Conservation (phyloP, 345 rosid genomes). For the Triadica sebifera region DNA sequence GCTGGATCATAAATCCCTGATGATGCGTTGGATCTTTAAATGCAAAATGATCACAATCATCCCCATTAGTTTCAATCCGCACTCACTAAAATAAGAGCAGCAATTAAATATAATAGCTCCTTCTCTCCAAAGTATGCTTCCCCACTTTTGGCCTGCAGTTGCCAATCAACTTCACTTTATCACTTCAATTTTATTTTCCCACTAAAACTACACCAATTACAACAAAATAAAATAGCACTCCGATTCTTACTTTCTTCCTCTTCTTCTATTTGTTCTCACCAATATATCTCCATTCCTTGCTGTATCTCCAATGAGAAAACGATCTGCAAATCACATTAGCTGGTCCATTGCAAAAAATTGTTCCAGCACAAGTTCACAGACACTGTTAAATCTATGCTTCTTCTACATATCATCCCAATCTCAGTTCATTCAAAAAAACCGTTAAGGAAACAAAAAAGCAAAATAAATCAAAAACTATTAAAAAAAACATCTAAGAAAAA, state of each 20-base stretch:
- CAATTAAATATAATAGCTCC: slow-evolving; percentile 11
- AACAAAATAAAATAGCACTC: slow-evolving; percentile 5
- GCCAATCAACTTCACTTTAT: slow-evolving; percentile 12
- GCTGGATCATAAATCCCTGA: neutral
- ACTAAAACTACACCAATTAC: slow-evolving; percentile 12
- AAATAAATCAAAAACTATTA: slow-evolving; percentile 12
- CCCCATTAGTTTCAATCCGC: neutral
- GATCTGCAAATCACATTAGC: slow-evolving; percentile 15
- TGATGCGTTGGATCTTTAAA: no score
- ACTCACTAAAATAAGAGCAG: neutral
- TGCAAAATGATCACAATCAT: neutral
- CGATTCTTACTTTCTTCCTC: slow-evolving; percentile 1
- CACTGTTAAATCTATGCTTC: slow-evolving; percentile 31
- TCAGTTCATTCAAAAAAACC: slow-evolving; percentile 33
- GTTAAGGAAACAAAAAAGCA: slow-evolving; percentile 17
- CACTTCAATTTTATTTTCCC: slow-evolving; percentile 1
- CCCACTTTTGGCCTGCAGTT: neutral
- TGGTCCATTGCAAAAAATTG: slow-evolving; percentile 24
- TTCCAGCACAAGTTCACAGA: slow-evolving; percentile 14
- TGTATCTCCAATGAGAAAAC: neutral
- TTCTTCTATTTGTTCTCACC: slow-evolving; percentile 13
- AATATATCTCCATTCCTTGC: slow-evolving; percentile 13
- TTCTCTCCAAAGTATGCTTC: neutral
- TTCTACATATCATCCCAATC: slow-evolving; percentile 30
- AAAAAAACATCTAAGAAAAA: slow-evolving; percentile 22